Evolutionary conservation across 345 rosid genomes (phyloP), one percentile per base, ranked within the genome.

Genomic region (Syzygium jambos): DNA sequence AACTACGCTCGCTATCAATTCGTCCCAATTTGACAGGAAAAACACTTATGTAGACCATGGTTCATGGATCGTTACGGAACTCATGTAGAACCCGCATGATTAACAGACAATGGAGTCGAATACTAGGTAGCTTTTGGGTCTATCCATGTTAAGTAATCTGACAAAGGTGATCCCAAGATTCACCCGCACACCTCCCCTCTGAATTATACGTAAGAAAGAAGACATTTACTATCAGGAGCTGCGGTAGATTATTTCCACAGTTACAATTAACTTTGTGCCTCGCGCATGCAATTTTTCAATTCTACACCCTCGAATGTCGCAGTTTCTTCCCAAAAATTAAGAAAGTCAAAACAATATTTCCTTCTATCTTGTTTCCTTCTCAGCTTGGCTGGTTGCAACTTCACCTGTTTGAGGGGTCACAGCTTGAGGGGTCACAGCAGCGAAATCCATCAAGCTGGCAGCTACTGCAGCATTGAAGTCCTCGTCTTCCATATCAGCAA

Each of bases 391-490:
- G 43, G 78, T 91, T 87, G 41, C 57, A 52, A 27, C 61, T 38
- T 84, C 43, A 17, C 59, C 22, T 2, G 25, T 16, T 87, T 88
- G 78, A 27, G 91, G 87, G 84, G 89, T 85, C 65, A 86, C 86
- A 51, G 12, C 85, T 88, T 89, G 80, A n/a, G 92, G 89, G 80
- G 88, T 85, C 85, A 87, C 85, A 91, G 94, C 83, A 0, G 94
- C 89, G 86, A 94, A 87, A 90, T 95, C 96, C 94, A 96, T 89
- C 93, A 95, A 88, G 93, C 99, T 96, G 41, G 98, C 98, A 88
- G 99, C 98, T 85, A 94, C 95, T 12, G 98, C 99, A 46, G 98
- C 98, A 89, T 93, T 95, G 95, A 96, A 91, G 88, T 96, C 96
- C 88, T 93, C 95, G 21, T 94, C 98, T 91, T 98, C 99, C 90